Evolutionary conservation across 805 yeast genomes (phyloP), one percentile per base, ranked within the genome.

Genomic region (Ogataea henricii): DNA sequence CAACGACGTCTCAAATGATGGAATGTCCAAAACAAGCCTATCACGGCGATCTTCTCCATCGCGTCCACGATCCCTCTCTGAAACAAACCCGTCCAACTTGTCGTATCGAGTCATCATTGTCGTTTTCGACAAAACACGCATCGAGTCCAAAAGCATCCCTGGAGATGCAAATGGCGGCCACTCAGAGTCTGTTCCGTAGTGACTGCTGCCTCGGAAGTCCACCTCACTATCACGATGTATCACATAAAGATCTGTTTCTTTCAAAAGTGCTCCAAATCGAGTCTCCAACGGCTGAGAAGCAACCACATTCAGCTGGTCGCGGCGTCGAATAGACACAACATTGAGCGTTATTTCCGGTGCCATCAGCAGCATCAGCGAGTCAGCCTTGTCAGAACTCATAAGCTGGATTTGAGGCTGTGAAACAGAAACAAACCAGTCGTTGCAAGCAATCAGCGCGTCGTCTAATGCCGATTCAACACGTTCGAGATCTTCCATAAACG

Each of bases 101-200:
- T 85, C 88, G 54, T 75, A 83, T 1, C 85, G 73, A 17, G 87
- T 60, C 61, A 81, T 76, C 20, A 82, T 71, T 0, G 91, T 79
- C 2, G 88, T 79, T 49, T 83, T 77, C 26, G 84, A 79, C 21
- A 89, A 74, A 32, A 91, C 68, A 42, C 82, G 72, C 46, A 77
- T 76, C 10, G 76, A 71, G 9, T 68, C 59, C 81, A 56, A 41
- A 43, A 82, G 82, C 4, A 30, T 3, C 52, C 80, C 77, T 58
- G 89, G 96, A 40, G 80, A 63, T 1, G 90, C 64, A 89, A 96
- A 91, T 0, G 96, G 95, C 2, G 97, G 97, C 97, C 97, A 91
- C 16, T 70, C 69, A 5, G 37, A 17, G 13, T 66, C 58, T 4
- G 34, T 14, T 3, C 34, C 34, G 18, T 30, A 30, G 34, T 30